Percentiles rank a stretch among this genome's conserved stretches.
Conservation (phyloP, 169 alveolate species). For the Babesia bovis region DNA sequence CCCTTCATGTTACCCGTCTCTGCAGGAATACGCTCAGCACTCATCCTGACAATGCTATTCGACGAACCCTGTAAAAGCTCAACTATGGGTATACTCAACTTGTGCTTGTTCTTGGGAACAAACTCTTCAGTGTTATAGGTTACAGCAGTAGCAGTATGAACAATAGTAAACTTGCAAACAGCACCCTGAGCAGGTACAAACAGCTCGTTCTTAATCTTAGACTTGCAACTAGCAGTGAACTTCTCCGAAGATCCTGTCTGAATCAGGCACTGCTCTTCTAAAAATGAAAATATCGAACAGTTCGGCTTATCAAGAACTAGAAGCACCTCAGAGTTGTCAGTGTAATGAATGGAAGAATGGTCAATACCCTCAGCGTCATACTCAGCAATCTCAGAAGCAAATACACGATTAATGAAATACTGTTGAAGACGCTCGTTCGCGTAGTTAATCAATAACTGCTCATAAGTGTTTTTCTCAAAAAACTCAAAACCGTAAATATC, state of each 20-base stretch:
- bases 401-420: conserved; percentile 89
- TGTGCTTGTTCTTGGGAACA: conserved; percentile 64
- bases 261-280: conserved; percentile 66
- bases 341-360: conserved; percentile 55
- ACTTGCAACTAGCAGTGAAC: conserved; percentile 64
- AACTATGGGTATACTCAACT: conserved; percentile 29
- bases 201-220: conserved; percentile 49
- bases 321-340: conserved; percentile 74
- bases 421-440: conserved; percentile 97
- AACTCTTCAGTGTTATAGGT: conserved; percentile 62
- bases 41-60: conserved; percentile 25
- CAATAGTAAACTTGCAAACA: conserved; percentile 50
- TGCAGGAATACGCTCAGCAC: conserved; percentile 4
- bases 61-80: conserved; percentile 30
- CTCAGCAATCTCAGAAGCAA: conserved; percentile 88
- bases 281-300: conserved; percentile 54
- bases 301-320: conserved; percentile 68
- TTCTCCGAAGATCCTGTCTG: conserved; percentile 60
- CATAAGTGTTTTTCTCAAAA: conserved; percentile 94
- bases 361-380: conserved; percentile 70
- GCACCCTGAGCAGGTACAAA: conserved; percentile 60
- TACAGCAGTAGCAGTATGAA: conserved; percentile 64
- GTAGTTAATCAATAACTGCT: conserved; percentile 95
- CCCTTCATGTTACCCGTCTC: conserved; percentile 55
- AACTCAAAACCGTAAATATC: conserved; percentile 99